Evolutionary conservation across 106 monocot species (phyloP), one percentile per base, ranked within the genome.

Genomic region (Narthecium ossifragum): DNA sequence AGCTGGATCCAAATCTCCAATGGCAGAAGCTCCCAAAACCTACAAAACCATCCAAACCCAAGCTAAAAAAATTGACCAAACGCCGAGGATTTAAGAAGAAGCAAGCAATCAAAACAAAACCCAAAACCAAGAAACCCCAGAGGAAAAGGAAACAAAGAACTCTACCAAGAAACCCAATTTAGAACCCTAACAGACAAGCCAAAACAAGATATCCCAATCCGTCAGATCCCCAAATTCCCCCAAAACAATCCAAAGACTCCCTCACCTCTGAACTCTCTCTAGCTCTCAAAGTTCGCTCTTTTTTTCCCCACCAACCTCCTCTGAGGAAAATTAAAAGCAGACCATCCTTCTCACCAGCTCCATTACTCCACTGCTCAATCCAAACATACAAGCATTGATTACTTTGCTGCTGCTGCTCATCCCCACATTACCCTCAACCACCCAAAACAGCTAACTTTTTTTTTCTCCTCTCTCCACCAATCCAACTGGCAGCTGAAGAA

Each of bases 251-350:
- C 46, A 28, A 62, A 41, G 27, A 15, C 33, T 25, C 48, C 34
- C 58, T 46, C 25, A 23, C 26, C 67, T 49, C 69, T 65, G 34
- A 14, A n/a, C 45, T 60, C 51, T 74, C 66, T 40, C 61, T 60
- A 45, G 43, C 56, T 64, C 59, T 69, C 62, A n/a, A n/a, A n/a
- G n/a, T n/a, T n/a, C n/a, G n/a, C n/a, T n/a, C n/a, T n/a, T n/a
- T n/a, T 31, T 53, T n/a, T 50, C 31, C 4, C 32, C 40, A 40
- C 60, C 61, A 48, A 68, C 50, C 60, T 38, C 59, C 53, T 12
- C 73, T 60, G 66, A 55, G 30, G 2, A n/a, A 25, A 61, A 74
- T 61, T 74, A 74, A 74, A 75, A 63, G 57, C 62, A 69, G 23
- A 20, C 56, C 68, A 63, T 32, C 47, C 46, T 40, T 51, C 48